Base-by-base conservation (phyloP, 805 yeast genomes). In the Candida gorgasii region DNA sequence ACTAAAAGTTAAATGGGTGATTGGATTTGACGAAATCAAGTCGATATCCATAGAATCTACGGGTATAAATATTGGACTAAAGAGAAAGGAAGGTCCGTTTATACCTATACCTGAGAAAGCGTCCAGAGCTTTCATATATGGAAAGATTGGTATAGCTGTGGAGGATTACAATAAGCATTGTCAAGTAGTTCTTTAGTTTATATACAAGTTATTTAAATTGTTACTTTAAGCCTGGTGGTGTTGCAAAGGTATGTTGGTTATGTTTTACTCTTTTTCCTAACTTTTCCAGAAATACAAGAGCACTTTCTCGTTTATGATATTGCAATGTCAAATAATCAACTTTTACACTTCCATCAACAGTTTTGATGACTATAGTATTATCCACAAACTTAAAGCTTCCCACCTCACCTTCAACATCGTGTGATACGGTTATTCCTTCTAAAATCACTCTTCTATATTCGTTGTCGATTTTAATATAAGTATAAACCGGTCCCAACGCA, bases 121-220 rank as follows among this genome's bases (percentile, higher is more conserved):
- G 8, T 81, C 83, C 45, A 73, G 90, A 48, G 70, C 71, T 45
- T 82, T 78, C 57, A 63, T 92, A 42, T 89, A 89, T 69, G 75
- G 70, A 48, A 78, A 77, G 55, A 86, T 93, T 52, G 84, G 82
- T 3, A 65, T 84, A 46, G 97, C 97, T 1, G 98, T 89, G 13
- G 77, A 73, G 16, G 87, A 84, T 54, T 89, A 74, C 65, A 92
- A 90, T 56, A 81, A 82, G 62, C 75, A 69, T 41, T 81, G 86
- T 51, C 84, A 79, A 54, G 82, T 80, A 12, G 52, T 55, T 7
- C 31, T 53, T 5, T 33, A 14, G 22, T 7, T 5, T 15, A 12
- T 18, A 20, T 7, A 12, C 16, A 29, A 29, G 29, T 26, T 27
- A 9, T 26, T 8, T 17, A 28, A 17, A 28, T 26, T n/a, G n/a